Percentiles rank a stretch among this genome's conserved stretches.
phyloP scores from a whole-genome alignment of 805 yeast genomes.

The Candida yuanshanica region DNA sequence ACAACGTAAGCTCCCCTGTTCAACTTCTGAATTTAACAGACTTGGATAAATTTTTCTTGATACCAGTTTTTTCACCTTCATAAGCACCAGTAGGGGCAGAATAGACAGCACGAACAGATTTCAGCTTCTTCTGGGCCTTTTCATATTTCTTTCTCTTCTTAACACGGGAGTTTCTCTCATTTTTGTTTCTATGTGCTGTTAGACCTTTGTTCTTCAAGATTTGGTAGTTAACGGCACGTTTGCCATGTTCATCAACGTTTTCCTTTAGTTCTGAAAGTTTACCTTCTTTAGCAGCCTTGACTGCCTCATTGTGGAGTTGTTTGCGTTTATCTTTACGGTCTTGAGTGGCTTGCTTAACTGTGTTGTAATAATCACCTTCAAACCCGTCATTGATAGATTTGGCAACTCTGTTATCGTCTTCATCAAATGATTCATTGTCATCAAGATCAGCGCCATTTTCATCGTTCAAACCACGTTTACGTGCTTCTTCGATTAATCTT shows the following conservation, averaged over 20 bases:
- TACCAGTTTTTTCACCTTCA: slow-evolving; percentile 95
- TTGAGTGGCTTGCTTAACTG: slow-evolving; percentile 41
- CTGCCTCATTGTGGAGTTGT: slow-evolving; percentile 64
- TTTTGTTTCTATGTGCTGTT: slow-evolving; percentile 90
- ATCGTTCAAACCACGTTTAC: slow-evolving; percentile 67
- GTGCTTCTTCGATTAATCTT: slow-evolving; percentile 80
- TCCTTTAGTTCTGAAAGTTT: slow-evolving; percentile 68
- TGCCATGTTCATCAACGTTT: slow-evolving; percentile 66
- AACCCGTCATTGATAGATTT: slow-evolving; percentile 36
- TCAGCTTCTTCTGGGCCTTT: slow-evolving; percentile 87
- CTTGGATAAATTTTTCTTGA: slow-evolving; percentile 87
- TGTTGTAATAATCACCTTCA: slow-evolving; percentile 56
- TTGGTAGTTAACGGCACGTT: slow-evolving; percentile 92
- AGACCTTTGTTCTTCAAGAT: slow-evolving; percentile 95
- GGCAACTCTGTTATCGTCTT: slow-evolving; percentile 42
- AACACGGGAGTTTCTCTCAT: slow-evolving; percentile 90
- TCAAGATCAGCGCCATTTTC: slow-evolving; percentile 53
- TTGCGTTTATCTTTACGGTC: slow-evolving; percentile 49
- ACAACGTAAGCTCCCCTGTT: no score
- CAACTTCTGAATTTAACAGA: slow-evolving; percentile 58
- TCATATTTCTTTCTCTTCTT: slow-evolving; percentile 98
- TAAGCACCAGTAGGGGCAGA: slow-evolving; percentile 71
- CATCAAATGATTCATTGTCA: slow-evolving; percentile 37
- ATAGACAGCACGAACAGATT: slow-evolving; percentile 87
- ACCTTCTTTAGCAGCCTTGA: slow-evolving; percentile 79